A percentile compares a stretch with the other conserved stretches of the same genome.
Conservation (phyloP, 768 basidiomycete genomes). For the Boletus pseudo-olivaceus region DNA sequence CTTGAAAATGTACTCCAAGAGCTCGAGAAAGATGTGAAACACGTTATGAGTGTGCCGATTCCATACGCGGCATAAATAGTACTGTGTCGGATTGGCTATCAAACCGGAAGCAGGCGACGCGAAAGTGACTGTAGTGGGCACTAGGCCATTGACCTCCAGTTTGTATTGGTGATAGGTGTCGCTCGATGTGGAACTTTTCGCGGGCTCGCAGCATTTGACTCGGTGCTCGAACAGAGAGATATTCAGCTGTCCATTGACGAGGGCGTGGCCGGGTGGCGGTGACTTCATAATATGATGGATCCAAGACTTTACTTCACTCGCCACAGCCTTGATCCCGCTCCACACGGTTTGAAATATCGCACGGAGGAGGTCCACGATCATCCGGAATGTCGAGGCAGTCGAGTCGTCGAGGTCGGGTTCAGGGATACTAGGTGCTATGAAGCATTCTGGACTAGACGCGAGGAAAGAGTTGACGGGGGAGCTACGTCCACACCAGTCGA, state of each 20-base stretch:
- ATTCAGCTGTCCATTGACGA: conserved; percentile 24
- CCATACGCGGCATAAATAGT: conserved; percentile 25
- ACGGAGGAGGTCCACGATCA: conserved; percentile 12
- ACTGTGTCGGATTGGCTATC: conserved; percentile 1
- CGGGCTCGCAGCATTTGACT: conserved; percentile 8
- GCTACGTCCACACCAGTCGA: conserved; percentile 25
- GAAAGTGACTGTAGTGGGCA: conserved; percentile 4
- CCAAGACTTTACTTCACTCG: background rate
- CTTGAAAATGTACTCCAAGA: conserved; percentile 12
- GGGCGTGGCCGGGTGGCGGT: conserved; percentile 16
- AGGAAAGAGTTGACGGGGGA: conserved; percentile 23
- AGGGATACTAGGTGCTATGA: conserved; percentile 3
- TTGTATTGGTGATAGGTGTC: conserved; percentile 5
- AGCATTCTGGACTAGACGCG: conserved; percentile 18
- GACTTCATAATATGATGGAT: conserved; percentile 6
- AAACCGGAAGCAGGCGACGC: background rate
- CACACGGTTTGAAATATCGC: conserved; percentile 4
- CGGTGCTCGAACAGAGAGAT: conserved; percentile 21
- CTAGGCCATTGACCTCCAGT: conserved; percentile 12
- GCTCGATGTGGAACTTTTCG: background rate
- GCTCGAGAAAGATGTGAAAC: conserved; percentile 16
- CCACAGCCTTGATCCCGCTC: conserved; percentile 8
- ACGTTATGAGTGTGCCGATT: conserved; percentile 9
- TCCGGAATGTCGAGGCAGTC: conserved; percentile 6
- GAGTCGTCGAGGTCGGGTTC: conserved; percentile 3